These are phyloP conservation scores for Flaveria ramosissima DNA, from an alignment of 129 eudicot species.

Conservation along the genomic window DNA sequence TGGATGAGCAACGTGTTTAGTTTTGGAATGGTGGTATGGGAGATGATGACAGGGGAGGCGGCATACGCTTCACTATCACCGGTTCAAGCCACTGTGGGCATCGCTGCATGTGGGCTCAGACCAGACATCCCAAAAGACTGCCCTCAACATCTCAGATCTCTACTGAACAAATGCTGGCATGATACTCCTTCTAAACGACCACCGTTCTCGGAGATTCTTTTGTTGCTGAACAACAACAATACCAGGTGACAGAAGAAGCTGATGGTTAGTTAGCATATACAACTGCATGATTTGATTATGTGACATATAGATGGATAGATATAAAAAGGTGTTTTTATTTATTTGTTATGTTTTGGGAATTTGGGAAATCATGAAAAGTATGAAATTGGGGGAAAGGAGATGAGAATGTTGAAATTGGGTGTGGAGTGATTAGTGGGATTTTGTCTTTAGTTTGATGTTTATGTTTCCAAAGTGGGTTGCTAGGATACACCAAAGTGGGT, in stretches of 20 bases:
- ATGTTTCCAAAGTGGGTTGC: conserved; percentile 40
- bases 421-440: conserved; percentile 43
- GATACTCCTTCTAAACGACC: conserved; percentile 83
- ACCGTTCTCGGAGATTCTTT: conserved; percentile 64
- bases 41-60: conserved; percentile 83
- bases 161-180: conserved; percentile 94
- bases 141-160: conserved; percentile 62
- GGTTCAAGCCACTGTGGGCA: conserved; percentile 97
- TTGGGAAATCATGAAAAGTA: conserved; percentile 25
- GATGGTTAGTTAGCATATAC: conserved; percentile 37
- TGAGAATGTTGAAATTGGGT: conserved; percentile 31
- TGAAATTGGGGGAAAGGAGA: conserved; percentile 8
- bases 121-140: conserved; percentile 95
- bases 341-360: conserved; percentile 4
- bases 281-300: conserved; percentile 28
- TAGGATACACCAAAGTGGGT: conserved; percentile 27
- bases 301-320: conserved; percentile 23
- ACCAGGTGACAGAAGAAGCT: conserved; percentile 21
- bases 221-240: conserved; percentile 48
- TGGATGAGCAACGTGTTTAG: conserved; percentile 99
- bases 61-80: conserved; percentile 95
- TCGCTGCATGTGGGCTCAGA: conserved; percentile 98
- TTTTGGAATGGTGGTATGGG: conserved; percentile 97
- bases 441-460: conserved; percentile 37
- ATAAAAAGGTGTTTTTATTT: conserved; percentile 23